Base-by-base conservation (phyloP, 768 basidiomycete genomes). In the Amanita molliuscula region DNA sequence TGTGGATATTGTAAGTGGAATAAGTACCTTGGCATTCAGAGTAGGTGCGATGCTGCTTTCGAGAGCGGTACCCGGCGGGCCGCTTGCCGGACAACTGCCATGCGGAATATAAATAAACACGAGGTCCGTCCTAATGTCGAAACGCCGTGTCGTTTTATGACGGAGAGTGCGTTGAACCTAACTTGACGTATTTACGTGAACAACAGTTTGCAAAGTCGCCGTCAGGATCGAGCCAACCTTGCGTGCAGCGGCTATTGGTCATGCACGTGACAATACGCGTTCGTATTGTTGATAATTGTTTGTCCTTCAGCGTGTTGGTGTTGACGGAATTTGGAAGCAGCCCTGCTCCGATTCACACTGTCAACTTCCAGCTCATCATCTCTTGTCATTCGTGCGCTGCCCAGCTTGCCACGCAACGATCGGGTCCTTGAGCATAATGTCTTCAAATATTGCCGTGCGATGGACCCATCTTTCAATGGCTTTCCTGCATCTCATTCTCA, bases 391-490 rank as follows among this genome's bases (percentile, higher is more conserved):
- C 53, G 53, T 53, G 42, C 42, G 11, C 29, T 48, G 44, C 53
- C 48, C 26, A 20, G 45, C 47, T 45, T 41, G 52, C 44, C 55
- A 59, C 59, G 56, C 55, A 56, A 61, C 57, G 53, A 52, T 45
- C 41, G 48, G 55, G 56, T 50, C 50, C 56, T 54, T 58, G 56
- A 63, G 56, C 57, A 58, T 53, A 37, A 75, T 76, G 74, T 71
- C 75, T 54, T 71, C 73, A 51, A 68, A 63, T 58, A 69, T 76
- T 54, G 70, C 75, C 51, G 75, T 74, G 57, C 55, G 73, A 55
- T 37, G 44, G 43, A 6, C 45, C n/a, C 23, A 6, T 47, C 47
- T 46, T 50, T 41, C 29, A 35, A n/a, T 50, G 47, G 16, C 52
- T 38, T 50, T 23, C 38, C 55, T 16, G 51, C 43, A 33, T 37